Evolutionary conservation across 163 green algal species (phyloP).

Genomic region (Trebouxia gelatinosa): DNA sequence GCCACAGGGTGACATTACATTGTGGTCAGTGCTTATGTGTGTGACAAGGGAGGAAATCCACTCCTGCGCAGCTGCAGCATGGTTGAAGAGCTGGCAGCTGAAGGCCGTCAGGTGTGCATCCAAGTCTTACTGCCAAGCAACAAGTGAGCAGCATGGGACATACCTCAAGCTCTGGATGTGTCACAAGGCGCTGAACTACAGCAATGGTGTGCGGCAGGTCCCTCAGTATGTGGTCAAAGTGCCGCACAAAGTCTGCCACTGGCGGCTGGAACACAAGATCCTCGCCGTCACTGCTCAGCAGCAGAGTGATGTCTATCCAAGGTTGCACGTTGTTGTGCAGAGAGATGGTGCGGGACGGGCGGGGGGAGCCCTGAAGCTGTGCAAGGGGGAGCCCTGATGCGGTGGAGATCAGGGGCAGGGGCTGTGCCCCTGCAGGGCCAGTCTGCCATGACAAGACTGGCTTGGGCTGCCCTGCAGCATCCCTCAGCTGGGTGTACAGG

Average conservation of each 20-base stretch:
- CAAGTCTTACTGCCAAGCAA: too few relatives aligned
- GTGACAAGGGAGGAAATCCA: too few relatives aligned
- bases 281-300: background rate
- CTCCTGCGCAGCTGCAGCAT: too few relatives aligned
- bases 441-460: slow-evolving; percentile 9
- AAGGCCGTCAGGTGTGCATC: too few relatives aligned
- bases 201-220: slow-evolving; percentile 2
- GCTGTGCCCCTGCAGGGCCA: background rate
- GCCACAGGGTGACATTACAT: too few relatives aligned
- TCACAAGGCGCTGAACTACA: slow-evolving; percentile 27
- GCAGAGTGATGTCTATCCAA: slow-evolving; percentile 9
- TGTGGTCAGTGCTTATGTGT: too few relatives aligned
- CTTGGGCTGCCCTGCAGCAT: slow-evolving; percentile 34
- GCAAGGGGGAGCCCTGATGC: background rate
- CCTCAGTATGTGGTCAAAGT: slow-evolving; percentile 21
- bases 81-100: too few relatives aligned
- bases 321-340: background rate
- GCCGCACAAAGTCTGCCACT: background rate
- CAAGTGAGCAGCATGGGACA: too few relatives aligned
- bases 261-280: slow-evolving; percentile 13
- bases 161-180: slow-evolving; percentile 18
- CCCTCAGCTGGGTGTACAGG: slow-evolving; percentile 46
- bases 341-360: background rate
- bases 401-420: background rate
- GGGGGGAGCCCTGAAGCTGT: background rate